A percentile compares a stretch with the other conserved stretches of the same genome.
Conservation (phyloP, 768 basidiomycete genomes). For the Cyathus striatus region DNA sequence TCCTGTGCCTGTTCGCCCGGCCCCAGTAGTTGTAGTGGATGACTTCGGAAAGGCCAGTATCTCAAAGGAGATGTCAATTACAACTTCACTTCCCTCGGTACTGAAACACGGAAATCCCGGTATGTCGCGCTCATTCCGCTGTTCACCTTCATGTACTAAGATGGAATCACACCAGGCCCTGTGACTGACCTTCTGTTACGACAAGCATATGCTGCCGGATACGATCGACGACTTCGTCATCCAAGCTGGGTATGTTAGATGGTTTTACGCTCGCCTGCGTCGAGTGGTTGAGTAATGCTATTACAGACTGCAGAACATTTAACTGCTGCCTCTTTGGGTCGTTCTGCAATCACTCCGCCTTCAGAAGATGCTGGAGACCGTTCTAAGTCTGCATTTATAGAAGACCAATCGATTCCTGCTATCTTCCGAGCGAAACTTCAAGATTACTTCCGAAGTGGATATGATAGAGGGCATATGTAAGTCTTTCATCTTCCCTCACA, state of each 20-base stretch:
- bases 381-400: constrained; percentile 70
- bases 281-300: background rate
- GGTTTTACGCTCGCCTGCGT: background rate
- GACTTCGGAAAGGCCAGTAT: constrained; percentile 37
- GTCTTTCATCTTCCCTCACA: constrained; percentile 18
- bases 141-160: background rate
- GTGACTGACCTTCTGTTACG: constrained; percentile 75
- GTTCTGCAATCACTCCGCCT: constrained; percentile 28
- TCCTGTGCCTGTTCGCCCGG: constrained; percentile 11
- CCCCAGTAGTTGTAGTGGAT: constrained; percentile 44
- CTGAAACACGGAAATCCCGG: constrained; percentile 84
- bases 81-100: constrained; percentile 25
- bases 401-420: constrained; percentile 75
- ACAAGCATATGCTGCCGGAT: constrained; percentile 82
- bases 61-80: constrained; percentile 26
- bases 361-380: constrained; percentile 57
- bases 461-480: constrained; percentile 95
- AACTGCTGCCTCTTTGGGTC: constrained; percentile 68
- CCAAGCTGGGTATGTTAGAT: constrained; percentile 77
- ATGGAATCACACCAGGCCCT: constrained; percentile 53
- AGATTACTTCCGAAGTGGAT: constrained; percentile 92
- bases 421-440: constrained; percentile 77
- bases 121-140: constrained; percentile 22
- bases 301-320: constrained; percentile 91
- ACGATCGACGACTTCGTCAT: constrained; percentile 87